Conservation (phyloP, 176 grass and related monocot genomes). For the Lolium rigidum region DNA sequence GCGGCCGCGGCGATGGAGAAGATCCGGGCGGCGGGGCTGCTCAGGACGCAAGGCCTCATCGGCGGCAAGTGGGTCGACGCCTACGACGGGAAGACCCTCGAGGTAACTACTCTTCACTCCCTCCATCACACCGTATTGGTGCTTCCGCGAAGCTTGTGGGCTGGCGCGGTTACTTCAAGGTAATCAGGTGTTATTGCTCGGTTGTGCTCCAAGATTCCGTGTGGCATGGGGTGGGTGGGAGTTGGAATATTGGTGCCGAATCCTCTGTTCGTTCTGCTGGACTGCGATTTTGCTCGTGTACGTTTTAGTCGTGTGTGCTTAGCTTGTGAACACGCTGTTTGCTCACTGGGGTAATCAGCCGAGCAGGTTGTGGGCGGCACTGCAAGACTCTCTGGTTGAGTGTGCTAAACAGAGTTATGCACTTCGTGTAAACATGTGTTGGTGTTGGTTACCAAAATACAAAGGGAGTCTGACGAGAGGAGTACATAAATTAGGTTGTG, state of each 20-base stretch:
- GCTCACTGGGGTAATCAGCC: not conserved
- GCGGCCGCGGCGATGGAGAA: constrained; percentile 61
- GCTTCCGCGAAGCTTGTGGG: not conserved
- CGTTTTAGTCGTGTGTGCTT: not conserved
- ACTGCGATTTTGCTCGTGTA: not conserved
- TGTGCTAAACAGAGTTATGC: not conserved
- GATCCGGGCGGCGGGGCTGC: constrained; percentile 70
- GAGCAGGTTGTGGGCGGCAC: not conserved
- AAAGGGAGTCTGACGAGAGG: not conserved
- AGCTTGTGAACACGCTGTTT: not conserved
- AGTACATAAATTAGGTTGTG: not conserved
- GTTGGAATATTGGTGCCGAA: constrained; percentile 1
- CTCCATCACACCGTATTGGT: not conserved
- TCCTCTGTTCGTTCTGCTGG: not conserved
- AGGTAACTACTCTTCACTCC: constrained; percentile 47
- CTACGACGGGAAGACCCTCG: constrained; percentile 80
- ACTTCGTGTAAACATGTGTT: not conserved
- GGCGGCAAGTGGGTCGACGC: constrained; percentile 86
- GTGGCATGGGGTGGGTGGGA: not conserved
- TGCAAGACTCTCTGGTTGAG: not conserved
- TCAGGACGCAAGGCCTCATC: constrained; percentile 81
- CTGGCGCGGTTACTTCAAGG: not conserved
- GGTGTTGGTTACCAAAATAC: no score
- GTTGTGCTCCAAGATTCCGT: not conserved
- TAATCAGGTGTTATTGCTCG: not conserved